Percentiles rank a stretch among this genome's conserved stretches.
Evolutionary conservation across 371 early-diverging fungal genomes (phyloP).

Genomic region (Lichtheimia ramosa): DNA sequence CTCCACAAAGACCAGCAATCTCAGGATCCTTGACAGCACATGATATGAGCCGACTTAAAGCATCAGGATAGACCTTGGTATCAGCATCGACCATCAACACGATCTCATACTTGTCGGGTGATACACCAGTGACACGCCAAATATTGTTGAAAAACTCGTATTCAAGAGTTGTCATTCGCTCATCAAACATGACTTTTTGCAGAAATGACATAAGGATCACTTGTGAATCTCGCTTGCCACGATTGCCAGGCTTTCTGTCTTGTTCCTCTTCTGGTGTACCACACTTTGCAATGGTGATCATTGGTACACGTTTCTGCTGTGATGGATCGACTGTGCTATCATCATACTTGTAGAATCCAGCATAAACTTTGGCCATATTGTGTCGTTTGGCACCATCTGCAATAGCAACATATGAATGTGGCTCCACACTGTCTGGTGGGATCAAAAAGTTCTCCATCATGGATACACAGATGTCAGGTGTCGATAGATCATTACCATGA

Average conservation of each 20-base stretch:
- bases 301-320: constrained; percentile 69
- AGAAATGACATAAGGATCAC: constrained; percentile 95
- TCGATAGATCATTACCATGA: constrained; percentile 50
- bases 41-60: constrained; percentile 68
- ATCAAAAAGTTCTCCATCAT: constrained; percentile 63
- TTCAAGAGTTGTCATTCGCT: constrained; percentile 95
- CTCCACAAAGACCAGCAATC: constrained; percentile 84
- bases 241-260: constrained; percentile 86
- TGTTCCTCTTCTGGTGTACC: constrained; percentile 78
- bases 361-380: constrained; percentile 93
- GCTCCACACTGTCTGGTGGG: constrained; percentile 46
- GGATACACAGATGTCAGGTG: constrained; percentile 74
- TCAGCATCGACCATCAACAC: constrained; percentile 98
- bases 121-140: constrained; percentile 78
- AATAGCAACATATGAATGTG: constrained; percentile 85
- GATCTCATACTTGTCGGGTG: constrained; percentile 85
- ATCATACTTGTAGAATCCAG: constrained; percentile 83
- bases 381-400: constrained; percentile 88
- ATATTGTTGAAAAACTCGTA: constrained; percentile 93
- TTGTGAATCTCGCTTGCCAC: constrained; percentile 99
- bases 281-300: constrained; percentile 90
- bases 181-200: constrained; percentile 92
- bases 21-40: constrained; percentile 74
- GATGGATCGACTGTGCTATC: constrained; percentile 46
- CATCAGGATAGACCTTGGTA: constrained; percentile 84